Percentiles rank a stretch among this genome's conserved stretches.
These are phyloP conservation scores for Lepidium aucheri DNA, from an alignment of 345 rosid genomes.

Conservation along the genomic window DNA sequence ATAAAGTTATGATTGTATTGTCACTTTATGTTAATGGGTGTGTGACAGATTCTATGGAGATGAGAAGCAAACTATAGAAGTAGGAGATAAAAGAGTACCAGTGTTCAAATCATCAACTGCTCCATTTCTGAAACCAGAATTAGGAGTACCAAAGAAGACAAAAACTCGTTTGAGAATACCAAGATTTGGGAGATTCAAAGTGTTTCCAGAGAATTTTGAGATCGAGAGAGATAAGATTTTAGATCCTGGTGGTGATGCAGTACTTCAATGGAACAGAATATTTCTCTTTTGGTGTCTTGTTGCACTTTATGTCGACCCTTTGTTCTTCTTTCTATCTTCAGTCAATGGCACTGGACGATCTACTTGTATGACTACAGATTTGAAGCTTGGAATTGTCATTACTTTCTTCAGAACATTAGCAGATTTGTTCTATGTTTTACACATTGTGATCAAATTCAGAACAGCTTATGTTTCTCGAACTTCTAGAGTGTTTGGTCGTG, in stretches of 20 bases:
- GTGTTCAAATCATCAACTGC: constrained; percentile 36
- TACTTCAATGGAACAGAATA: constrained; percentile 47
- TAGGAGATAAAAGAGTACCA: constrained; percentile 38
- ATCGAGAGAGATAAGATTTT: constrained; percentile 40
- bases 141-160: constrained; percentile 7
- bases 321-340: constrained; percentile 73
- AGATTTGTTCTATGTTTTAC: constrained; percentile 54
- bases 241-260: constrained; percentile 61
- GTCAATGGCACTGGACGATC: constrained; percentile 31
- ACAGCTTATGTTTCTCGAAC: constrained; percentile 74
- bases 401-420: constrained; percentile 68
- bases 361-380: constrained; percentile 50
- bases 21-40: background rate
- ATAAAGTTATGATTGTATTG: background rate
- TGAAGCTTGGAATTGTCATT: constrained; percentile 57
- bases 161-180: constrained; percentile 19
- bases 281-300: constrained; percentile 72
- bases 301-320: constrained; percentile 77
- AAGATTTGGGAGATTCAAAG: constrained; percentile 43
- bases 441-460: constrained; percentile 55
- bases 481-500: constrained; percentile 77
- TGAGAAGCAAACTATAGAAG: constrained; percentile 28
- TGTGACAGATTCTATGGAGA: constrained; percentile 42
- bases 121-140: constrained; percentile 33
- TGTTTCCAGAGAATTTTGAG: constrained; percentile 47